phyloP scores from a whole-genome alignment of 2,329 filamentous ascomycete genomes.

The Shiraia sp. region DNA sequence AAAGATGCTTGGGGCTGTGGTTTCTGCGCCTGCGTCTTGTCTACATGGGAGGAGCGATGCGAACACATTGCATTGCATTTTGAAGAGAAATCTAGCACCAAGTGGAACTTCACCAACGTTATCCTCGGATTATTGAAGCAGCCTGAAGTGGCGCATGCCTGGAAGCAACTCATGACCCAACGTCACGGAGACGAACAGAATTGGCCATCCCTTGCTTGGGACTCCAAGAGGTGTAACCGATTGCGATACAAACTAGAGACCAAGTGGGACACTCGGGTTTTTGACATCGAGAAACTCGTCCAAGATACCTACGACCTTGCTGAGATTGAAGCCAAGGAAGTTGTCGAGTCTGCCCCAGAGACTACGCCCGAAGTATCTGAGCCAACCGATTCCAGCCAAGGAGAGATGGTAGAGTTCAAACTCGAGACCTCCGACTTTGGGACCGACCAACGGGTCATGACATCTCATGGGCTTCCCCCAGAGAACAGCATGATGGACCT shows the following conservation, averaged over 20 bases:
- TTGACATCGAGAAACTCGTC: constrained; percentile 61
- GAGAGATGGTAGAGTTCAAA: constrained; percentile 42
- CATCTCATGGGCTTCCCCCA: constrained; percentile 34
- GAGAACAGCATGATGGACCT: constrained; percentile 43
- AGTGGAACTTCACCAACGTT: constrained; percentile 72
- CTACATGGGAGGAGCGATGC: constrained; percentile 67
- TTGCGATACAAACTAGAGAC: constrained; percentile 68
- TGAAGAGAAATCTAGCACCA: constrained; percentile 63
- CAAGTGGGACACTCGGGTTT: constrained; percentile 59
- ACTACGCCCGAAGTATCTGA: constrained; percentile 29
- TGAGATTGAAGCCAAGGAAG: constrained; percentile 36
- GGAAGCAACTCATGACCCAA: constrained; percentile 60
- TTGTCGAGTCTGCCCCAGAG: constrained; percentile 28
- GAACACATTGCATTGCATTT: constrained; percentile 72
- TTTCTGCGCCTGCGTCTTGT: constrained; percentile 66
- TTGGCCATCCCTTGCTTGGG: constrained; percentile 56
- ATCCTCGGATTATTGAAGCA: constrained; percentile 71
- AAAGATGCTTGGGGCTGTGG: constrained; percentile 71
- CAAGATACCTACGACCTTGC: constrained; percentile 62
- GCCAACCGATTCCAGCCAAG: constrained; percentile 27
- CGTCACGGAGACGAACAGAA: constrained; percentile 60
- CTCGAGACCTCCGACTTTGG: constrained; percentile 38
- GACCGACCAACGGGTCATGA: constrained; percentile 29
- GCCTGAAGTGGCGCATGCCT: constrained; percentile 63
- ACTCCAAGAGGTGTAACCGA: constrained; percentile 66